Percentiles rank a stretch among this genome's conserved stretches.
phyloP scores from a whole-genome alignment of 164 flowering plant species.

The Sedum album region DNA sequence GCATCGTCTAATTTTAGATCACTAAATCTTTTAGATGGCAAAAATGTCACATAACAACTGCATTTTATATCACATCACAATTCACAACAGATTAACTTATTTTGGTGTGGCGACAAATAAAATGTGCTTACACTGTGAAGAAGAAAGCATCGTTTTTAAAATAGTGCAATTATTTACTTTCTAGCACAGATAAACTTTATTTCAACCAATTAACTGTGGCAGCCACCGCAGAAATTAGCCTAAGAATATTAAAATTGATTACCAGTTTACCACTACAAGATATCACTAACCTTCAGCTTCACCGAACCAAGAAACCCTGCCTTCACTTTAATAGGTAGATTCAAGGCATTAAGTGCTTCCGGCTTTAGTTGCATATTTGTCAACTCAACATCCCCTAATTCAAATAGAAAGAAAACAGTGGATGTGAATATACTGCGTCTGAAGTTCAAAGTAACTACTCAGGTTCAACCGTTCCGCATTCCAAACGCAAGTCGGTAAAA shows the following conservation, averaged over 20 bases:
- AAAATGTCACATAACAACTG: background rate
- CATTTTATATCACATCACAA: background rate
- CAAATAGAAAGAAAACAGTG: conserved; percentile 2
- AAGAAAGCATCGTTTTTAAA: background rate
- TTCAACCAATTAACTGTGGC: background rate
- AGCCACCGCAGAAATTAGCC: background rate
- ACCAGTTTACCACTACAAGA: background rate
- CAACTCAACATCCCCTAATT: conserved; percentile 88
- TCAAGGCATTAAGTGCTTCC: conserved; percentile 94
- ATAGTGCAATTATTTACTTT: background rate
- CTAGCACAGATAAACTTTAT: background rate
- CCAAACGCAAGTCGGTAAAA: too few relatives aligned
- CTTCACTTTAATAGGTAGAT: conserved; percentile 94
- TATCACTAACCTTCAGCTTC: conserved; percentile 66
- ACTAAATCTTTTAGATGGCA: background rate
- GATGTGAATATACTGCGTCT: background rate
- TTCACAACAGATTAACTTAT: background rate
- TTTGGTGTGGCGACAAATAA: background rate
- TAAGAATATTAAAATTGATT: background rate
- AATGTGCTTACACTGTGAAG: background rate
- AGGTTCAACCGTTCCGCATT: background rate
- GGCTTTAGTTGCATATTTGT: conserved; percentile 98
- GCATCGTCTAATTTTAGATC: background rate
- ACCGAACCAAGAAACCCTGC: conserved; percentile 99
- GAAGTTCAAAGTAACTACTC: background rate